phyloP scores from a whole-genome alignment of 345 rosid genomes.

The Eucalyptus cloeziana region DNA sequence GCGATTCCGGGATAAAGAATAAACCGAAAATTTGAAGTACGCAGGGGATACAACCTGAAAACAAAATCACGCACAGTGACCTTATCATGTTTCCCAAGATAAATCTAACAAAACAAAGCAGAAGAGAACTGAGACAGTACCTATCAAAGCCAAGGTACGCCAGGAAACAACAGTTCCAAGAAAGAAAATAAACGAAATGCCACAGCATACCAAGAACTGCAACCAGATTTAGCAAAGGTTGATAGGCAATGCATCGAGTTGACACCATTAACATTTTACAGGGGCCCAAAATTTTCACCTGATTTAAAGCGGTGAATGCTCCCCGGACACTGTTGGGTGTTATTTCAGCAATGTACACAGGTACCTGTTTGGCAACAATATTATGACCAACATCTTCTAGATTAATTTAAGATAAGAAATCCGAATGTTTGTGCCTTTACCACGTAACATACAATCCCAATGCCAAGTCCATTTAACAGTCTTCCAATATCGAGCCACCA shows the following conservation, averaged over 20 bases:
- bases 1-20: slow-evolving; percentile 36
- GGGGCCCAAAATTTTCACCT: neutral
- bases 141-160: slow-evolving; percentile 10
- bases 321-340: slow-evolving; percentile 2
- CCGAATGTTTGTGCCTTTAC: neutral
- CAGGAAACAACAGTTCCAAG: slow-evolving; percentile 13
- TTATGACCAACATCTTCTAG: neutral
- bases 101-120: neutral
- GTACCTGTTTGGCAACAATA: neutral
- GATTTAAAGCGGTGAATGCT: neutral
- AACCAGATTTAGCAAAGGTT: neutral
- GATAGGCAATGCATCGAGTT: neutral
- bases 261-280: neutral
- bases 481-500: slow-evolving; percentile 16
- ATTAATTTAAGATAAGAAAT: neutral
- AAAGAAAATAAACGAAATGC: slow-evolving; percentile 4
- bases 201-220: slow-evolving; percentile 6
- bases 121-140: neutral
- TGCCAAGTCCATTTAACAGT: slow-evolving; percentile 12
- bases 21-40: slow-evolving; percentile 13
- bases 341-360: slow-evolving; percentile 7
- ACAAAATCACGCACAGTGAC: neutral
- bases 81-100: neutral
- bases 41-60: slow-evolving; percentile 19
- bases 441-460: slow-evolving; percentile 15